phyloP scores from a whole-genome alignment of 2,329 filamentous ascomycete species.

The Didymella keratinophila region DNA sequence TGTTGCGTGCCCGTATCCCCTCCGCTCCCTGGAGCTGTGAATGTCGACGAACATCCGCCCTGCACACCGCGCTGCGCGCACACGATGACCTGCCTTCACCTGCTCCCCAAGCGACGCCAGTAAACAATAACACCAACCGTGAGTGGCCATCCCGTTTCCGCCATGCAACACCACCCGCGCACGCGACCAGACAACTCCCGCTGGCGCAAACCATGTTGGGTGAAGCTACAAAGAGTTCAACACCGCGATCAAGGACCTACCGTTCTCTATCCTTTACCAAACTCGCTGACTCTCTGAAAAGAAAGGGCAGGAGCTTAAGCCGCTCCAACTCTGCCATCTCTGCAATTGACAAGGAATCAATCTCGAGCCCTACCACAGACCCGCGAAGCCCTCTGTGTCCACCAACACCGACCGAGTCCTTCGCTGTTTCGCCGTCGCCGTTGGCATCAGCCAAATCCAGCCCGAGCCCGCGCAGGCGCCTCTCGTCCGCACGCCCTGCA shows the following conservation, averaged over 20 bases:
- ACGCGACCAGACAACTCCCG: slow-evolving; percentile 1
- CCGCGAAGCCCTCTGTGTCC: slow-evolving; percentile 28
- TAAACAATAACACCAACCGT: slow-evolving; percentile 26
- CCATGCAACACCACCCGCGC: slow-evolving; percentile 16
- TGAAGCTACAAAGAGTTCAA: slow-evolving; percentile 21
- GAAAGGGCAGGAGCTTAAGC: slow-evolving; percentile 27
- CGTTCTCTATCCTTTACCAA: slow-evolving; percentile 41
- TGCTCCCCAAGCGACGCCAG: slow-evolving; percentile 25
- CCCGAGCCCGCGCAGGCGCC: slow-evolving; percentile 3
- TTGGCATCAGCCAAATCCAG: slow-evolving; percentile 11
- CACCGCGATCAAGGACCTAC: slow-evolving; percentile 16
- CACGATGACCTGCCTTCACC: slow-evolving; percentile 41
- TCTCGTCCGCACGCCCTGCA: neutral
- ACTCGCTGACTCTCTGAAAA: slow-evolving; percentile 39
- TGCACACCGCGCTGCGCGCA: slow-evolving; percentile 32
- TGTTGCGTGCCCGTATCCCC: slow-evolving; percentile 14
- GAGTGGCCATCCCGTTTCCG: slow-evolving; percentile 28
- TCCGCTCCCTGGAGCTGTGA: slow-evolving; percentile 23
- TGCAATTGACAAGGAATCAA: slow-evolving; percentile 33
- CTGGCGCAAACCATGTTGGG: slow-evolving; percentile 29
- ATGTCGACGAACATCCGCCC: slow-evolving; percentile 28
- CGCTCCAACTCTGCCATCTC: slow-evolving; percentile 17
- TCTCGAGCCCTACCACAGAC: slow-evolving; percentile 39
- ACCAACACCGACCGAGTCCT: slow-evolving; percentile 17
- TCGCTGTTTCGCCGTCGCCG: slow-evolving; percentile 17